Percentiles rank a stretch among this genome's conserved stretches.
Conservation (phyloP, 768 basidiomycete species). For the Xerocomus spinulosus region DNA sequence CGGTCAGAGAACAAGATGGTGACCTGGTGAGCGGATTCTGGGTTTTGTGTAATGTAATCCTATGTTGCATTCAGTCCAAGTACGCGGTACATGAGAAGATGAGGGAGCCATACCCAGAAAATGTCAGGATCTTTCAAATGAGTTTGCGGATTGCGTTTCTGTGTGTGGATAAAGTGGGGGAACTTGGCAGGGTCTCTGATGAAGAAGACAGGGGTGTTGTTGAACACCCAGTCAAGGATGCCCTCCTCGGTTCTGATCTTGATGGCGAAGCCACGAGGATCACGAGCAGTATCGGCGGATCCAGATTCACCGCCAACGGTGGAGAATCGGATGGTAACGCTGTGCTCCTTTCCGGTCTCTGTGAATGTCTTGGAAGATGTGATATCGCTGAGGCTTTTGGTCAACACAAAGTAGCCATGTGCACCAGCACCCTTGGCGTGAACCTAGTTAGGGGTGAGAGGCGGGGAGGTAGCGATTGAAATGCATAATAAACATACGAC, state of each 20-base stretch:
- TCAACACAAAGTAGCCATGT: constrained; percentile 90
- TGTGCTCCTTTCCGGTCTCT: constrained; percentile 62
- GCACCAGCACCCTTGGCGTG: constrained; percentile 93
- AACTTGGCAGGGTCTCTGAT: constrained; percentile 85
- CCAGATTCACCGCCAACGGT: constrained; percentile 90
- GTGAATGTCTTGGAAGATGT: constrained; percentile 68
- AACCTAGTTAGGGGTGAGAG: constrained; percentile 46
- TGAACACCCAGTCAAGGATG: constrained; percentile 89
- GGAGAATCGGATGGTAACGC: constrained; percentile 81
- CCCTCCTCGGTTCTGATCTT: constrained; percentile 90
- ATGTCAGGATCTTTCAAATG: constrained; percentile 84
- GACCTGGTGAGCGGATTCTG: constrained; percentile 85
- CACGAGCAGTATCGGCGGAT: constrained; percentile 87
- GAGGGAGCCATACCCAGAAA: constrained; percentile 60
- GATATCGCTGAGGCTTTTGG: constrained; percentile 79
- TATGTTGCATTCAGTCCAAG: constrained; percentile 27
- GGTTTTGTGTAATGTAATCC: constrained; percentile 88
- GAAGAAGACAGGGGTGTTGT: constrained; percentile 91
- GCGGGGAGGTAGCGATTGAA: constrained; percentile 13
- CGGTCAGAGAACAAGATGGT: constrained; percentile 94
- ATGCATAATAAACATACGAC: constrained; percentile 47
- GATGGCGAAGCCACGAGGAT: constrained; percentile 89
- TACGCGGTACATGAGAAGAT: background rate
- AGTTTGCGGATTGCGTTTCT: constrained; percentile 88
- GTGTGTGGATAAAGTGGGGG: constrained; percentile 92